These are phyloP conservation scores for Pelargonium citronellum DNA, from an alignment of 441 rosid species.

Conservation along the genomic window DNA sequence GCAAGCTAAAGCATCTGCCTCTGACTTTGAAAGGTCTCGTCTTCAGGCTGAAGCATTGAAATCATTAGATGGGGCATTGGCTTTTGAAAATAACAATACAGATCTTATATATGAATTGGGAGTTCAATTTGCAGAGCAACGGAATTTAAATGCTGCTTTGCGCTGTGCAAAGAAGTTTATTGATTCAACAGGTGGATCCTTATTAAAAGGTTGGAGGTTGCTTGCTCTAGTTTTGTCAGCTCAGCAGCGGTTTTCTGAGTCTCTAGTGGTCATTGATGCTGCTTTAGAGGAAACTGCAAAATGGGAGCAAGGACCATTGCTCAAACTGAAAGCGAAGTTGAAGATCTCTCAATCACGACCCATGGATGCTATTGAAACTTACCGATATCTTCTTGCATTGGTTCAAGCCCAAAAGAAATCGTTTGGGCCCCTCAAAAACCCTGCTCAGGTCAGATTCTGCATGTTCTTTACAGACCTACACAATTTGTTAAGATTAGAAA, in stretches of 20 bases:
- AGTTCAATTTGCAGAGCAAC: slow-evolving; percentile 75
- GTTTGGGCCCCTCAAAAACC: slow-evolving; percentile 51
- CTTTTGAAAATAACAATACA: slow-evolving; percentile 59
- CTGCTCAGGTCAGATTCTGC: slow-evolving; percentile 45
- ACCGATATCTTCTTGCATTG: slow-evolving; percentile 77
- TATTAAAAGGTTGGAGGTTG: slow-evolving; percentile 83
- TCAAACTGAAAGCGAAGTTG: slow-evolving; percentile 79
- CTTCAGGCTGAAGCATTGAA: slow-evolving; percentile 77
- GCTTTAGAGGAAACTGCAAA: slow-evolving; percentile 86
- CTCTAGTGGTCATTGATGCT: slow-evolving; percentile 81
- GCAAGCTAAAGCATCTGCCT: slow-evolving; percentile 62
- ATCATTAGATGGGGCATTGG: slow-evolving; percentile 58
- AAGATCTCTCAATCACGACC: slow-evolving; percentile 61
- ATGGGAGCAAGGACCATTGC: slow-evolving; percentile 82
- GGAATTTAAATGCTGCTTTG: slow-evolving; percentile 63
- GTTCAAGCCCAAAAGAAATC: slow-evolving; percentile 89
- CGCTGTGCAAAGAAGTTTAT: slow-evolving; percentile 59
- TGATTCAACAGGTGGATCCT: slow-evolving; percentile 75
- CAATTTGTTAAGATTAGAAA: slow-evolving; percentile 1
- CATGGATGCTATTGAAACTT: slow-evolving; percentile 73
- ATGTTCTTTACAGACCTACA: neutral
- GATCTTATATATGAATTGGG: slow-evolving; percentile 79
- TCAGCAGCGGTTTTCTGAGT: slow-evolving; percentile 76
- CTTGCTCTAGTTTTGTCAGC: slow-evolving; percentile 76
- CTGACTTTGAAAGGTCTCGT: slow-evolving; percentile 73